Percentiles rank a stretch among this genome's conserved stretches.
Conservation (phyloP, 1,139 yeast species). For the Yamadazyma trypodendri region DNA sequence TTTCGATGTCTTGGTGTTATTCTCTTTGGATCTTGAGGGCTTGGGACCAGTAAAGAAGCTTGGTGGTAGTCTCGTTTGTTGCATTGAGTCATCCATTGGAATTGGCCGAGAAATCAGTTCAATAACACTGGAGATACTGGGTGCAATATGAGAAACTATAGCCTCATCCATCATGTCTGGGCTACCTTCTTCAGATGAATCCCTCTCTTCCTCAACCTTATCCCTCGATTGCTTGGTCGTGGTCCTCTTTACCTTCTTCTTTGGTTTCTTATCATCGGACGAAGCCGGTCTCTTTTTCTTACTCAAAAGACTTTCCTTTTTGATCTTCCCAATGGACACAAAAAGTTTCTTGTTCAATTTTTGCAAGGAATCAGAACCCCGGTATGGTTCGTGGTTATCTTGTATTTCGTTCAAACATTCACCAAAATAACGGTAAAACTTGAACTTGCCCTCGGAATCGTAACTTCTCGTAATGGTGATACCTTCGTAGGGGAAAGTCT, state of each 20-base stretch:
- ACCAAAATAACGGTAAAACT: slow-evolving; percentile 66
- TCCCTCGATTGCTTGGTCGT: background rate
- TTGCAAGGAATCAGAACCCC: background rate
- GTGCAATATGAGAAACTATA: no score
- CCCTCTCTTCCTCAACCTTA: background rate
- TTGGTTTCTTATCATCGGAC: background rate
- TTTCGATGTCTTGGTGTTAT: background rate
- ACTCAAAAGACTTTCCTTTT: slow-evolving; percentile 6
- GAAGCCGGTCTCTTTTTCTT: slow-evolving; percentile 15
- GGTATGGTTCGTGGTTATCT: slow-evolving; percentile 4
- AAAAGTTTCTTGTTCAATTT: slow-evolving; percentile 22
- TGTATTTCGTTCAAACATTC: slow-evolving; percentile 8
- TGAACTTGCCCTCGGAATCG: slow-evolving; percentile 72
- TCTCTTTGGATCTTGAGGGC: background rate
- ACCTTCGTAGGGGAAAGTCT: slow-evolving; percentile 22
- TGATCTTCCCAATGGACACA: slow-evolving; percentile 23
- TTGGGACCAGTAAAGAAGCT: slow-evolving; percentile 1
- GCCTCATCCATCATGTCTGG: background rate
- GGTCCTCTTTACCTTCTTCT: background rate
- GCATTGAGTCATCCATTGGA: no score
- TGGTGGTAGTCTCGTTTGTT: slow-evolving; percentile 7
- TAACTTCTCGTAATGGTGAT: slow-evolving; percentile 55
- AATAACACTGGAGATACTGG: no score
- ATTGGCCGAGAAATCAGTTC: no score
- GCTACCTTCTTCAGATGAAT: background rate